Evolutionary conservation across 306 rosid genomes (phyloP).

Genomic region (Prunus mongolica): DNA sequence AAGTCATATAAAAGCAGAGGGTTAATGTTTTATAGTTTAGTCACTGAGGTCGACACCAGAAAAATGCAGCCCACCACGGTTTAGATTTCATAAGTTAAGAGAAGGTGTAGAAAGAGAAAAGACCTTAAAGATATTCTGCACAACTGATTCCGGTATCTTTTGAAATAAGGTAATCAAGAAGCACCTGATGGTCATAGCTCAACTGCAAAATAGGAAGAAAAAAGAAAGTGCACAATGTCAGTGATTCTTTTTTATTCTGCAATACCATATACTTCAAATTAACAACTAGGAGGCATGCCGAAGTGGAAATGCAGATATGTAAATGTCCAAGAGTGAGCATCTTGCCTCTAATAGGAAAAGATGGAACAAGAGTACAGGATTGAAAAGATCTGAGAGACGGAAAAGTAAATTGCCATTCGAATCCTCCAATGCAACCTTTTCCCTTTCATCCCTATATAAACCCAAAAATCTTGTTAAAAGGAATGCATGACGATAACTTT

Average conservation of each 20-base stretch:
- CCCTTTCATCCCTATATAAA: conserved; percentile 37
- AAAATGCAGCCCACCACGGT: too few relatives aligned
- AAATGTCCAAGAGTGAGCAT: conserved; percentile 5
- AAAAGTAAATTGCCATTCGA: conserved; percentile 42
- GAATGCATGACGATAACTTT: conserved; percentile 3
- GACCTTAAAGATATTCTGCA: conserved; percentile 87
- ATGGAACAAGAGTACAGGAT: conserved; percentile 71
- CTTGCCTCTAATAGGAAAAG: conserved; percentile 78
- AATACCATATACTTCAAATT: neutral
- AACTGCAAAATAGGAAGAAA: conserved; percentile 51
- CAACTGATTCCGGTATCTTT: conserved; percentile 83
- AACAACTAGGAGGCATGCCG: conserved; percentile 4
- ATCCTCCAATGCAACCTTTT: conserved; percentile 33
- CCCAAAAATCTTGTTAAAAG: conserved; percentile 19
- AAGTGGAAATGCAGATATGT: conserved; percentile 1
- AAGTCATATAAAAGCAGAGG: neutral
- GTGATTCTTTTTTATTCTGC: neutral
- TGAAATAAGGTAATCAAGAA: conserved; percentile 88
- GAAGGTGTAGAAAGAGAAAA: neutral
- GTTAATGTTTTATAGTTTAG: neutral
- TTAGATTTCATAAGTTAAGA: neutral
- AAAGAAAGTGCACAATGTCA: neutral
- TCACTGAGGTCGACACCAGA: neutral
- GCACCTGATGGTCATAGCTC: conserved; percentile 90
- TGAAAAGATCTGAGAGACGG: conserved; percentile 52